Percentiles rank a stretch among this genome's conserved stretches.
These are phyloP conservation scores for Rhododendron ferrugineum DNA, from an alignment of 148 eudicot species.

Conservation along the genomic window DNA sequence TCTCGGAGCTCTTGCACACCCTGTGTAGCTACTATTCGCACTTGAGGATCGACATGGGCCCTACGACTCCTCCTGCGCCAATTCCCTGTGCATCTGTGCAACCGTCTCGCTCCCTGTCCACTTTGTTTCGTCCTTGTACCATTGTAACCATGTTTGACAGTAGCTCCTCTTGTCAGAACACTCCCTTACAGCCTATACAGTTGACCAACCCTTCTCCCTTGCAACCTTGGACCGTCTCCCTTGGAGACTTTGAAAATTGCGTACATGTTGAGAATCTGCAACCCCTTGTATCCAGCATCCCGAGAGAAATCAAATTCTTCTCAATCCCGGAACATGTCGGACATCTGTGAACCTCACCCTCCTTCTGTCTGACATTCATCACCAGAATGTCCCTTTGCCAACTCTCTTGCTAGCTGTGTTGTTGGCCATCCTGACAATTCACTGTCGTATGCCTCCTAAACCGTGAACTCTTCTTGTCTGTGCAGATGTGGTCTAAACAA, in stretches of 20 bases:
- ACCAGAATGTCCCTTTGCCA: background rate
- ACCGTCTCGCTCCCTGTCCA: background rate
- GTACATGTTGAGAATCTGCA: background rate
- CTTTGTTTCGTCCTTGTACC: background rate
- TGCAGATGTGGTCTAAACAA: background rate
- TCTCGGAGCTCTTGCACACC: background rate
- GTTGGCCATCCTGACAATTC: background rate
- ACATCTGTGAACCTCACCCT: background rate
- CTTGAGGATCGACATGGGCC: background rate
- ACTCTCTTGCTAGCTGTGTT: background rate
- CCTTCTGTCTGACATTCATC: background rate
- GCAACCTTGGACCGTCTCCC: background rate
- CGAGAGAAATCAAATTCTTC: background rate
- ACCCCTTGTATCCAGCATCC: background rate
- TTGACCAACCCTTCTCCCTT: background rate
- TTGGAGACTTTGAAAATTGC: background rate
- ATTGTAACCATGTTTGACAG: background rate
- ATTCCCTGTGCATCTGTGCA: background rate
- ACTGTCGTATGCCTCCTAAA: background rate
- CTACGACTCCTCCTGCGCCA: background rate
- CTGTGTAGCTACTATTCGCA: background rate
- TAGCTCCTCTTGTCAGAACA: background rate
- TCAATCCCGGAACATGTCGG: background rate
- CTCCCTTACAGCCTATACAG: background rate
- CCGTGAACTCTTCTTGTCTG: background rate